Base-by-base conservation (phyloP, 179 eudicot genomes). In the Camellia oleifera region DNA sequence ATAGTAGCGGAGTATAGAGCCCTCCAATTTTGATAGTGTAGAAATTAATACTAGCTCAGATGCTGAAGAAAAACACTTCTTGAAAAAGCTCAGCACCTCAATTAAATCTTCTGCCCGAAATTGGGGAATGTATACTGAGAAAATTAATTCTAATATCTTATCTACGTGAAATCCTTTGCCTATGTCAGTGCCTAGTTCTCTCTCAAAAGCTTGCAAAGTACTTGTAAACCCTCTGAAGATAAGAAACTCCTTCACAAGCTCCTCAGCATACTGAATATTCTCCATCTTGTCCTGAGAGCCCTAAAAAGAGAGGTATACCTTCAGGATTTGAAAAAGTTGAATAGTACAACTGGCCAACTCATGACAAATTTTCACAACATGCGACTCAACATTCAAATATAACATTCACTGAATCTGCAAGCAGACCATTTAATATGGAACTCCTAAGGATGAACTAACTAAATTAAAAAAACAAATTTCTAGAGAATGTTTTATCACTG, bases 131-230 rank as follows among this genome's bases (percentile, higher is more conserved):
- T 94, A 96, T 18, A 87, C 77, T 11, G 92, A 86, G 83, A 96
- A 96, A 72, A 96, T 88, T 74, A 96, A 88, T 80, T 96, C 96
- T 75, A 96, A 71, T 81, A 96, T 89, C 93, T 88, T 94, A 17
- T 96, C 98, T 81, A 91, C 95, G 76, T 94, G 93, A 80, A 94
- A 96, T 23, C 86, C 90, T 87, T 90, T 91, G 81, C 97, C 99
- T 57, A 96, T 77, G 82, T 94, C 99, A 15, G 93, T 94, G 75
- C 82, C 85, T 56, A 94, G 77, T 84, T 96, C 98, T 83, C 88
- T 87, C 81, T 89, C 96, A 81, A 88, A 91, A 73, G 93, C 84
- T 85, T 96, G 97, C 77, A 96, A 83, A 72, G 96, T 96, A 76
- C 73, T 88, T 77, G 97, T 94, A 80, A 96, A 96, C 70, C 99